A percentile compares a stretch with the other conserved stretches of the same genome.
These are phyloP conservation scores for Gentiana macrophylla DNA, from an alignment of 257 asterid species.

Conservation along the genomic window DNA sequence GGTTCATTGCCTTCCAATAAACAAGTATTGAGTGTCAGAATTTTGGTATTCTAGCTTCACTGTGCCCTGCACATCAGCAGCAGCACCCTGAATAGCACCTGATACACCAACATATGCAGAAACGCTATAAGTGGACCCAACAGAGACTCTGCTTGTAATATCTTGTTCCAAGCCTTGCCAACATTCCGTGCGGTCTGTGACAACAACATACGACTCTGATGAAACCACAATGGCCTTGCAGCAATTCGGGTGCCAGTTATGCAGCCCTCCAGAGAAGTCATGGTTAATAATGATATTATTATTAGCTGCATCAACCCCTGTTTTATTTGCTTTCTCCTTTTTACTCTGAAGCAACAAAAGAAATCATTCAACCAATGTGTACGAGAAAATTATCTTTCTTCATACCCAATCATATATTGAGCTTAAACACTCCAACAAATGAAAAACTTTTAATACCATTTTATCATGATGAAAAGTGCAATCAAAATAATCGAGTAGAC, in stretches of 20 bases:
- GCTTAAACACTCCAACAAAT: too few species aligned
- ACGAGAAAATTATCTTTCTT: too few species aligned
- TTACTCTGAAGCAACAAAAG: conserved; percentile 19
- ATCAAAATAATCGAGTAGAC: too few species aligned
- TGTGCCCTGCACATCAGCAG: conserved; percentile 52
- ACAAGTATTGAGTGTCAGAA: conserved; percentile 38
- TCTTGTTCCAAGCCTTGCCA: conserved; percentile 94
- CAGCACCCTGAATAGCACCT: conserved; percentile 30
- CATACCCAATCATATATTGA: too few species aligned
- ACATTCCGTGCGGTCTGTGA: conserved; percentile 46
- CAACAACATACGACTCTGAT: conserved; percentile 35
- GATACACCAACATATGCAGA: conserved; percentile 56
- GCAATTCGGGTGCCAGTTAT: conserved; percentile 59
- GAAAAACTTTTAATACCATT: too few species aligned
- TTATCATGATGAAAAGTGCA: too few species aligned
- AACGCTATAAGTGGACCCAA: conserved; percentile 41
- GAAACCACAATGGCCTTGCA: conserved; percentile 54
- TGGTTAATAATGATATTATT: conserved; percentile 67
- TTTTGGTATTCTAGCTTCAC: conserved; percentile 49
- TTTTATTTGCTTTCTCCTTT: conserved; percentile 16
- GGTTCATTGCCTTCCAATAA: conserved; percentile 50
- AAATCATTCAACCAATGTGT: too few species aligned
- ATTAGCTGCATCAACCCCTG: conserved; percentile 15
- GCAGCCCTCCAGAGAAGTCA: conserved; percentile 67
- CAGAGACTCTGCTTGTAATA: conserved; percentile 39